Conservation (phyloP, 352 stramenopile genomes). For the Halophytophthora polymorphica region DNA sequence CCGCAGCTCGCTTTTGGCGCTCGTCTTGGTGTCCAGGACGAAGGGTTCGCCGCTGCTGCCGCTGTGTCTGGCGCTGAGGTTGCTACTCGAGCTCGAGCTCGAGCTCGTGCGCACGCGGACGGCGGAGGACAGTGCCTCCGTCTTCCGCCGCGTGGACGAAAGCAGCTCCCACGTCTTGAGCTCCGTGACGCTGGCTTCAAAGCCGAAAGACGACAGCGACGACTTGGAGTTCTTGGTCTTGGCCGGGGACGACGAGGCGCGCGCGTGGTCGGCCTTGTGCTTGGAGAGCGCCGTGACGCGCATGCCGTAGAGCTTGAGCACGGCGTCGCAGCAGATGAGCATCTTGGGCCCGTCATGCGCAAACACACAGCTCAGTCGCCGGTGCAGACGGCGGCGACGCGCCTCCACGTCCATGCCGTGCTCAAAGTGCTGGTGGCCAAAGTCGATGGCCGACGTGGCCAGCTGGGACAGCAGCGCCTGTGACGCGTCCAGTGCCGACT, state of each 20-base stretch:
- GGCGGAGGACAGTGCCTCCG: slow-evolving; percentile 15
- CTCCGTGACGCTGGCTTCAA: slow-evolving; percentile 58
- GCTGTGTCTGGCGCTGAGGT: too few species aligned
- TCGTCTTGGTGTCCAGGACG: slow-evolving; percentile 18
- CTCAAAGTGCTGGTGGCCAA: slow-evolving; percentile 49
- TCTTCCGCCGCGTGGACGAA: slow-evolving; percentile 25
- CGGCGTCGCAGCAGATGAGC: slow-evolving; percentile 55
- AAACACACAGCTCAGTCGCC: slow-evolving; percentile 66
- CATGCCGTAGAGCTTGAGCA: slow-evolving; percentile 70
- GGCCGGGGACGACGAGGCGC: slow-evolving; percentile 20
- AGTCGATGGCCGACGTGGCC: slow-evolving; percentile 59
- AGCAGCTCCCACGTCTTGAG: slow-evolving; percentile 64
- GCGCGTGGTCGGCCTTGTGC: slow-evolving; percentile 30
- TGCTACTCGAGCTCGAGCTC: slow-evolving; percentile 4
- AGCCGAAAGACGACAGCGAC: slow-evolving; percentile 53
- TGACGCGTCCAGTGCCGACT: slow-evolving; percentile 61
- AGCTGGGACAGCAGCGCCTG: slow-evolving; percentile 70
- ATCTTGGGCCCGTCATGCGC: slow-evolving; percentile 61
- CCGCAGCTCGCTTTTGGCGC: slow-evolving; percentile 57
- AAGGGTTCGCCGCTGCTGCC: background rate
- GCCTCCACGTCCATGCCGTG: slow-evolving; percentile 50
- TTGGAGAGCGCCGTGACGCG: slow-evolving; percentile 28
- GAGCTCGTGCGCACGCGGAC: slow-evolving; percentile 8
- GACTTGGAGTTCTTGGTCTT: slow-evolving; percentile 50
- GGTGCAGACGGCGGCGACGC: slow-evolving; percentile 45